Percentiles rank a stretch among this genome's conserved stretches.
These are phyloP conservation scores for Hemisphaericaspora xylanilytica DNA, from an alignment of 1,139 yeast genomes.

Conservation along the genomic window DNA sequence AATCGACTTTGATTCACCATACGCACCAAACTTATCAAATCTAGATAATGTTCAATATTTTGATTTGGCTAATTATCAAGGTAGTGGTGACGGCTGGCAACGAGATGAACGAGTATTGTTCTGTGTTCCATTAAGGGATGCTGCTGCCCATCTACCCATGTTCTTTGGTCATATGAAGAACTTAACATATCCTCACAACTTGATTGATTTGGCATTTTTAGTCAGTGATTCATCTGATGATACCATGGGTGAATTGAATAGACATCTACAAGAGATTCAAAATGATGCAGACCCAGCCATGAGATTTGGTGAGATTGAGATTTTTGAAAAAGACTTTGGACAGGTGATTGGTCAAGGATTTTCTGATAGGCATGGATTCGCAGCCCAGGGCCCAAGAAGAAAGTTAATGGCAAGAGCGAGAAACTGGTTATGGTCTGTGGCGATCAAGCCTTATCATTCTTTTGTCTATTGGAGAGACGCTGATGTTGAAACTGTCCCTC, in stretches of 20 bases:
- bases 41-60: constrained; percentile 50
- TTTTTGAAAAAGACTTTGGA: constrained; percentile 53
- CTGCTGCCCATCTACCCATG: constrained; percentile 74
- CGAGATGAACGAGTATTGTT: constrained; percentile 66
- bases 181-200: constrained; percentile 66
- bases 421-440: constrained; percentile 53
- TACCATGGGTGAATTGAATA: constrained; percentile 49
- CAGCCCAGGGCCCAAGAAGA: constrained; percentile 54
- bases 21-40: constrained; percentile 25
- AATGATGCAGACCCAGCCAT: constrained; percentile 36
- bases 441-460: constrained; percentile 51
- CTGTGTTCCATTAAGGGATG: constrained; percentile 78
- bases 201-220: constrained; percentile 57
- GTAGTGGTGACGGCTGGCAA: constrained; percentile 51
- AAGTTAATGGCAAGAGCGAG: constrained; percentile 55
- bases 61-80: constrained; percentile 59
- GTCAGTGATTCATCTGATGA: constrained; percentile 59
- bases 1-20: constrained; percentile 10
- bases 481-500: constrained; percentile 53
- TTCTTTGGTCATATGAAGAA: constrained; percentile 85
- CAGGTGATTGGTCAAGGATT: constrained; percentile 53
- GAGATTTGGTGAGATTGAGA: constrained; percentile 57
- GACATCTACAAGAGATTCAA: constrained; percentile 45
- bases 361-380: constrained; percentile 52
- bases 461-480: constrained; percentile 58